Evolutionary conservation across 2,329 filamentous ascomycete species (phyloP).

Genomic region (Colletotrichum cereale): DNA sequence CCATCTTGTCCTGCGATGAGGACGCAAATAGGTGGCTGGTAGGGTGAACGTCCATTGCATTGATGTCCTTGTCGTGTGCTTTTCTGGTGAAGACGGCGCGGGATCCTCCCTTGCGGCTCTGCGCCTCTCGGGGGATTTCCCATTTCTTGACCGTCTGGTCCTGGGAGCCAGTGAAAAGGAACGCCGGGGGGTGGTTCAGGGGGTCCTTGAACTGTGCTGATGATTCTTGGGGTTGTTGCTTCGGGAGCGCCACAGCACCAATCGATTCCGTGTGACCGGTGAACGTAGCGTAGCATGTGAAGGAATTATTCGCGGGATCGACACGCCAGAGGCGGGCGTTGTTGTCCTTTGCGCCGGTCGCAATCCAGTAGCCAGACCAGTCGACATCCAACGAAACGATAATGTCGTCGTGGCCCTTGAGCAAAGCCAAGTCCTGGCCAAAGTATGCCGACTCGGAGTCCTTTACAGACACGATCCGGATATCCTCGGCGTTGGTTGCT

Average conservation of each 20-base stretch:
- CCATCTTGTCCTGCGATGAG: conserved; percentile 94
- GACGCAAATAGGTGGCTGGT: conserved; percentile 88
- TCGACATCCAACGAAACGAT: conserved; percentile 95
- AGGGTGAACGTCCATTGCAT: conserved; percentile 86
- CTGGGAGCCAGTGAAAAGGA: conserved; percentile 91
- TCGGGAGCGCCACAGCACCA: conserved; percentile 88
- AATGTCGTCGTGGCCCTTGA: conserved; percentile 94
- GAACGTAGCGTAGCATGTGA: conserved; percentile 83
- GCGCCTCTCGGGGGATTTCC: conserved; percentile 76
- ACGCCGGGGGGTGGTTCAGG: conserved; percentile 83
- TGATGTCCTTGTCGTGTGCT: conserved; percentile 99
- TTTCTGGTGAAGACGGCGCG: conserved; percentile 88
- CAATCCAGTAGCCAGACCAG: conserved; percentile 97
- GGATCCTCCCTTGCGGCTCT: conserved; percentile 64
- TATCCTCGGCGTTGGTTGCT: conserved; percentile 94
- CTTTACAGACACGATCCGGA: conserved; percentile 84
- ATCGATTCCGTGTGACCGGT: conserved; percentile 95
- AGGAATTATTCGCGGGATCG: conserved; percentile 80
- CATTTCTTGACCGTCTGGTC: conserved; percentile 96
- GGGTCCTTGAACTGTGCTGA: conserved; percentile 80
- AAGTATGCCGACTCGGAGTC: conserved; percentile 72
- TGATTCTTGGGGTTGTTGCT: conserved; percentile 73
- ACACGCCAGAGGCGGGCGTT: conserved; percentile 91
- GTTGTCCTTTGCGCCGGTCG: conserved; percentile 96
- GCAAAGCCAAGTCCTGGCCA: conserved; percentile 86